These are phyloP conservation scores for Gnaphalium uliginosum DNA, from an alignment of 129 eudicot genomes.

Conservation along the genomic window DNA sequence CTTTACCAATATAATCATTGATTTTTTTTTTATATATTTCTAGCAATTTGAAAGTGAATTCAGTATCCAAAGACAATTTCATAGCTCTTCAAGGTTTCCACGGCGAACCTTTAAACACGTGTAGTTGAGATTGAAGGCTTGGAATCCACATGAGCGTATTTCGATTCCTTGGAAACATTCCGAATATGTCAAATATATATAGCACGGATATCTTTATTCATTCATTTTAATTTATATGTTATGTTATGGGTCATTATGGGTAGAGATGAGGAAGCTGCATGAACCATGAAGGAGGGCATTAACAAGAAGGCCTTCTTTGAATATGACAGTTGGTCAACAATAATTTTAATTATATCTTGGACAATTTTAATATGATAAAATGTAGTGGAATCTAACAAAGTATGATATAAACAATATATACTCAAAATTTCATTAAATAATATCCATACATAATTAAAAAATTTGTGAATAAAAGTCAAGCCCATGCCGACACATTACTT, in stretches of 20 bases:
- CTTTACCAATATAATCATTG: too few species aligned
- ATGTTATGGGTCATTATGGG: neutral
- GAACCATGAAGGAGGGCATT: neutral
- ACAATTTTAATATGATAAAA: neutral
- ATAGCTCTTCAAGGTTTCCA: neutral
- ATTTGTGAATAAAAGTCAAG: conserved; percentile 14
- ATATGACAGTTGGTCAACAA: neutral
- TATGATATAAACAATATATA: neutral
- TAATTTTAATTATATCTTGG: neutral
- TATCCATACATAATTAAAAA: conserved; percentile 19
- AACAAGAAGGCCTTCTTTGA: neutral
- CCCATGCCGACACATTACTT: conserved; percentile 29
- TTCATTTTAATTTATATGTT: too few species aligned
- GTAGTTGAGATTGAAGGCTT: neutral
- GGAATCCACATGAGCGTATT: neutral
- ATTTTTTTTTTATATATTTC: too few species aligned
- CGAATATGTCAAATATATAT: neutral
- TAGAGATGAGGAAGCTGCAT: neutral
- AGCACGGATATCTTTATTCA: neutral
- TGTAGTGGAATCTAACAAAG: neutral
- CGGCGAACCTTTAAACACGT: neutral
- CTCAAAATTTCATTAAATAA: neutral
- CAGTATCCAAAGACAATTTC: neutral
- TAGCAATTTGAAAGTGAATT: neutral
- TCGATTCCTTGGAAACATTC: neutral